Evolutionary conservation across 75 land plant species (phyloP), one percentile per base, ranked within the genome.

Genomic region (Sequoia sempervirens): DNA sequence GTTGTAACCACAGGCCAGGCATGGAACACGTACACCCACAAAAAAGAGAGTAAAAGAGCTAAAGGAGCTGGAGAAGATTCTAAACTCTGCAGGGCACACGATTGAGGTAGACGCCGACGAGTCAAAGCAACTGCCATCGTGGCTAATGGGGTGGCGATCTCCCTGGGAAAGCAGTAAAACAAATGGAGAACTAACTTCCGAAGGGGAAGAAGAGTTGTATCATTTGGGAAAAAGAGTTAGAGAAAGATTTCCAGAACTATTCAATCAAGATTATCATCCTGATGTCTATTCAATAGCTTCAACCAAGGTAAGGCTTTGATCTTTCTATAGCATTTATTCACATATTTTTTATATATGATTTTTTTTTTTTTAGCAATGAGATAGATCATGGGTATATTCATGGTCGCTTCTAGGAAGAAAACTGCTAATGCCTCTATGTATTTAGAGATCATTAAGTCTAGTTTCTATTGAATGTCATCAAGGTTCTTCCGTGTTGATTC

Each of bases 1-100:
- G n/a, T n/a, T n/a, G n/a, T n/a, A n/a, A n/a, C n/a, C n/a, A 14
- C 89, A 97, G 99, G 94, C 95, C 70, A 93, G 99, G 83, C 99
- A 97, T 91, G 99, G 99, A 46, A 90, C 98, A 20, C 94, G 99
- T 58, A 85, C 93, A 52, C 99, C 99, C 40, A 97, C 99, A 18
- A 93, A 91, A 85, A 97, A 93, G 88, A 85, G 93, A 70, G 87
- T 95, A 12, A 89, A 88, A 69, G 90, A 92, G 82, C 87, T 97
- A 68, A 91, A 93, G 30, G 56, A 28, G 9, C 50, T 97, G 76
- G 66, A 88, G 12, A n/a, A 28, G 20, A 89, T 93, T 73, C 13
- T 89, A 13, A 69, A 81, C 26, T 87, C 84, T 58, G 91, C 80
- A 18, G 79, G 58, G 32, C 47, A 46, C 23, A 76, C 61, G 43